Percentiles rank a stretch among this genome's conserved stretches.
Evolutionary conservation across 2,329 filamentous ascomycete species (phyloP).

Genomic region (Paecilomyces niveus): DNA sequence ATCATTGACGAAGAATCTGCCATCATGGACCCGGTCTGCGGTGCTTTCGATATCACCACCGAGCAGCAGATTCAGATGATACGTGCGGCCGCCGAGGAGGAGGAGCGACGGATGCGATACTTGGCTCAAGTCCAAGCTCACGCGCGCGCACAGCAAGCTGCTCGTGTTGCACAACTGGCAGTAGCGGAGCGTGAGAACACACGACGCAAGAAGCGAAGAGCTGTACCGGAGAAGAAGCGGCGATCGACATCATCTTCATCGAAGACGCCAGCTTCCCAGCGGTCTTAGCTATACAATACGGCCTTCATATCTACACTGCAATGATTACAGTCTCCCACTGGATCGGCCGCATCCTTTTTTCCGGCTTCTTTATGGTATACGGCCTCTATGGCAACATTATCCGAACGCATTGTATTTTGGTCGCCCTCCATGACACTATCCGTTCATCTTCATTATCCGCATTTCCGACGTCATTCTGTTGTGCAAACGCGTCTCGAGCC

Average conservation of each 20-base stretch:
- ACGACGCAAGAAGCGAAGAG: conserved; percentile 14
- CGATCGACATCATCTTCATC: conserved; percentile 13
- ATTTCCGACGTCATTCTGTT: not conserved
- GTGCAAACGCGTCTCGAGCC: not conserved
- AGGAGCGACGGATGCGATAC: conserved; percentile 29
- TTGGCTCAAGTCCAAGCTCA: conserved; percentile 35
- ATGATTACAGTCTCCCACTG: not conserved
- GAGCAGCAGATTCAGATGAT: conserved; percentile 34
- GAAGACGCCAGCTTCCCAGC: conserved; percentile 3
- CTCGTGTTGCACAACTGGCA: conserved; percentile 26
- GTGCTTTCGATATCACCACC: conserved; percentile 24
- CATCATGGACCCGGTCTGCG: conserved; percentile 14
- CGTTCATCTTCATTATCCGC: not conserved
- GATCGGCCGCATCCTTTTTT: not conserved
- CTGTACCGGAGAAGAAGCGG: conserved; percentile 13
- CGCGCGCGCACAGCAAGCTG: conserved; percentile 32
- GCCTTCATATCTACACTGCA: not conserved
- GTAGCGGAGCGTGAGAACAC: conserved; percentile 13
- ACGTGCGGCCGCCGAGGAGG: conserved; percentile 27
- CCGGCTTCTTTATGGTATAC: not conserved
- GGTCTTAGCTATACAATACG: not conserved
- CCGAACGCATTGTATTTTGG: not conserved
- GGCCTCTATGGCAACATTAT: not conserved
- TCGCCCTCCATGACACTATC: not conserved
- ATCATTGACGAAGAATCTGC: conserved; percentile 22